Base-by-base conservation (phyloP, 2,329 filamentous ascomycete species). In the Aspergillus sp. region DNA sequence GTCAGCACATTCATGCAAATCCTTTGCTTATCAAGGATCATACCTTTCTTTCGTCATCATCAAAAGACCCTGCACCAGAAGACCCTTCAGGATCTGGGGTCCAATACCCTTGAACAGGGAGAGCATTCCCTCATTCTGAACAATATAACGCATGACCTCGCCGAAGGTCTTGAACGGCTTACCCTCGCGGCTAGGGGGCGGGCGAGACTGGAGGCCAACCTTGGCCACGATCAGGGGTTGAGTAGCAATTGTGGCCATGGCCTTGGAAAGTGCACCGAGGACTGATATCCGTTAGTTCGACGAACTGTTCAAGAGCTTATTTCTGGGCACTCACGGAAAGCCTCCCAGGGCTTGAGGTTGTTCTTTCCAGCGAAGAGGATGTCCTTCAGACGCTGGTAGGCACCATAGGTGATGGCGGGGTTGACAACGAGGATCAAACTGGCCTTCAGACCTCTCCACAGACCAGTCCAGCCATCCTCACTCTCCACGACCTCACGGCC, bases 41-140 rank as follows among this genome's bases (percentile, higher is more conserved):
- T 16, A 42, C 89, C 91, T 84, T 76, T 99, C 94, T 76, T 99
- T 99, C 45, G 91, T 94, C 91, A 97, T 99, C 94, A 99, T 99
- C 36, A 99, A 79, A 51, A 99, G 85, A 46, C 94, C 94, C 69
- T 99, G 94, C 2, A 99, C 94, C 45, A 99, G 71, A 48, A 99
- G 76, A 1, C 94, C 94, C 75, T 99, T 99, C 54, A 91, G 73
- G 47, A 99, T 88, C 72, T 99, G 94, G 3, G 94, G 94, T 0
- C 85, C 91, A 61, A 99, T 96, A 40, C 94, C 94, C 77, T 99
- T 99, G 80, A 97, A 99, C 1, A 99, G 80, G n/a, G 88, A 88
- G 11, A 87, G 65, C 1, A 83, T 70, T 3, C 94, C 94, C 69
- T 99, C 94, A 56, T 96, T 86, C 65, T 96, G 79, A 50, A 97